Percentiles rank a stretch among this genome's conserved stretches.
phyloP scores from a whole-genome alignment of 2,329 filamentous ascomycete genomes.

The Aspergillus cejpii region DNA sequence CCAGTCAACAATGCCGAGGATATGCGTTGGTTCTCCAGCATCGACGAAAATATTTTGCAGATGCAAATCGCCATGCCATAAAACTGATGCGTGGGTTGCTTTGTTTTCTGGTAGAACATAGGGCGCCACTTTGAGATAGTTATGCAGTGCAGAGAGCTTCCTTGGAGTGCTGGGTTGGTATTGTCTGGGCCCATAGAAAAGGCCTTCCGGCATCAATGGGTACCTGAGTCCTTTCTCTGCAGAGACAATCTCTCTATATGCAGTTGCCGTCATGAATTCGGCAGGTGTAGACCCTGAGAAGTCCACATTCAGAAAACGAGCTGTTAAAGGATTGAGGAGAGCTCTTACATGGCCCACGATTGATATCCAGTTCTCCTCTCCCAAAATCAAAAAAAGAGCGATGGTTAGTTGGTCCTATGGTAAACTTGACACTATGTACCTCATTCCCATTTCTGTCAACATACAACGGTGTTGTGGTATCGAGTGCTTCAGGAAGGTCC shows the following conservation, averaged over 20 bases:
- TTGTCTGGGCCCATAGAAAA: constrained; percentile 15
- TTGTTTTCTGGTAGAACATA: constrained; percentile 13
- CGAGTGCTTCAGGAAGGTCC: constrained; percentile 9
- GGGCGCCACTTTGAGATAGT: constrained; percentile 12
- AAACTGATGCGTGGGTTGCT: constrained; percentile 8
- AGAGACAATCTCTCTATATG: constrained; percentile 9
- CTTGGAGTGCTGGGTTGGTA: constrained; percentile 14
- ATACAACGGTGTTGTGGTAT: constrained; percentile 7
- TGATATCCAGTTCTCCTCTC: constrained; percentile 14
- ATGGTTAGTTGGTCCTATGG: constrained; percentile 18
- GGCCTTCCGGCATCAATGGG: constrained; percentile 15
- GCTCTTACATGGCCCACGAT: constrained; percentile 21
- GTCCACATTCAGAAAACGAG: constrained; percentile 6
- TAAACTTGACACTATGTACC: constrained; percentile 13
- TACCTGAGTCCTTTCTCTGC: constrained; percentile 12
- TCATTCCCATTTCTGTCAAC: constrained; percentile 10
- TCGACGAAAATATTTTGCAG: constrained; percentile 20
- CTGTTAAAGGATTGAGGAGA: constrained; percentile 1
- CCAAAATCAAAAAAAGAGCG: constrained; percentile 20
- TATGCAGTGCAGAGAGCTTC: constrained; percentile 14
- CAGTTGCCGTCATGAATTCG: constrained; percentile 10
- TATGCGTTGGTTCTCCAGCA: constrained; percentile 12
- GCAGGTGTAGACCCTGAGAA: constrained; percentile 7
- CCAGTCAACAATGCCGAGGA: constrained; percentile 24
- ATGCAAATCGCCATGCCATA: constrained; percentile 18